Evolutionary conservation across 495 filamentous ascomycete species (phyloP).

Genomic region (Hypomontagnella monticulosa): DNA sequence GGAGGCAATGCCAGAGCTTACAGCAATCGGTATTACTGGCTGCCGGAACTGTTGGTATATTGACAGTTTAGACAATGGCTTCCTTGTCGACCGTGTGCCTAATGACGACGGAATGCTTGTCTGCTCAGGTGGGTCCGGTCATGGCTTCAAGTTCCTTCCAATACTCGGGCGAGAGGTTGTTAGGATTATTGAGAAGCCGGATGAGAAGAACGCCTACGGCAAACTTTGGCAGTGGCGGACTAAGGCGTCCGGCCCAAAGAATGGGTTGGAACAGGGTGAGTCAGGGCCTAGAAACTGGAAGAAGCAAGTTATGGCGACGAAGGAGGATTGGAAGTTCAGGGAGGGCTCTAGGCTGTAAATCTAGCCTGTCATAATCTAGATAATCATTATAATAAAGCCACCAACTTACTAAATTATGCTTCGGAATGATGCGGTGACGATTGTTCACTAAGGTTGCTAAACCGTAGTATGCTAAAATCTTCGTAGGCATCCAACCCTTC

Average conservation of each 20-base stretch:
- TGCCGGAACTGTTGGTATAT: constrained; percentile 78
- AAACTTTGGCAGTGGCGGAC: constrained; percentile 22
- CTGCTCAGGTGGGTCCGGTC: constrained; percentile 77
- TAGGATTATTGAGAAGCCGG: constrained; percentile 48
- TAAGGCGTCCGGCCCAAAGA: constrained; percentile 2
- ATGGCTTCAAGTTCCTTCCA: constrained; percentile 82
- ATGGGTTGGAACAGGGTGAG: constrained; percentile 21
- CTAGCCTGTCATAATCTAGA: no score
- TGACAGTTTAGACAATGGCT: constrained; percentile 64
- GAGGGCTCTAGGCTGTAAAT: constrained; percentile 1
- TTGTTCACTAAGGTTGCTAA: no score
- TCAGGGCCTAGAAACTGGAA: constrained; percentile 29
- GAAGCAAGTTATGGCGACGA: constrained; percentile 20
- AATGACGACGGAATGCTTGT: constrained; percentile 68
- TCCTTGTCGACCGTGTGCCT: constrained; percentile 73
- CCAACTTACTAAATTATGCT: no score
- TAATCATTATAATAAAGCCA: no score
- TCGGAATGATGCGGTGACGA: no score
- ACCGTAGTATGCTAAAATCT: no score
- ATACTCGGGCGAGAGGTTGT: constrained; percentile 75
- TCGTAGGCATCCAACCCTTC: no score
- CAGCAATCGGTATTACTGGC: constrained; percentile 45
- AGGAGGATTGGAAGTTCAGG: constrained; percentile 16
- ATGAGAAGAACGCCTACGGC: constrained; percentile 12
- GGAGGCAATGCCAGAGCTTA: constrained; percentile 48